Conservation (phyloP, 371 early-diverging fungal genomes). For the Mortierella sp. region DNA sequence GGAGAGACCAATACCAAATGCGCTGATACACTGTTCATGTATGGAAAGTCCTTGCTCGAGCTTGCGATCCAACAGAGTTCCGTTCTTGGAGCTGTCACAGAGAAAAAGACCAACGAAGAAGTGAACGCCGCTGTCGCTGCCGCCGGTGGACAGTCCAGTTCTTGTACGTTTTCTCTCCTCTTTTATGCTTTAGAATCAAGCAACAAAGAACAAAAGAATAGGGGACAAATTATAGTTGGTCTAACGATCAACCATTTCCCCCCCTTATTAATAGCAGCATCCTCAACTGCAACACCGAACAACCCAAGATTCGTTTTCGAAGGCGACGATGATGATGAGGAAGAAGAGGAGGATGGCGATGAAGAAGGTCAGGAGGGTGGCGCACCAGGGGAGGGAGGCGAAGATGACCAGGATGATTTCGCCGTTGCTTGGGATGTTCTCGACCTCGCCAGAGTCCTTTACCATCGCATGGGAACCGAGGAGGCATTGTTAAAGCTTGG, state of each 20-base stretch:
- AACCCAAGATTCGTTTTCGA: slow-evolving; percentile 62
- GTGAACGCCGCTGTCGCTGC: slow-evolving; percentile 37
- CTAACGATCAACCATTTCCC: no score
- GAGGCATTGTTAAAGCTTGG: slow-evolving; percentile 73
- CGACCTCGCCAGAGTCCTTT: slow-evolving; percentile 87
- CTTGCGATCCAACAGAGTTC: slow-evolving; percentile 81
- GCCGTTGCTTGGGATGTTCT: slow-evolving; percentile 91
- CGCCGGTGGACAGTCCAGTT: slow-evolving; percentile 13
- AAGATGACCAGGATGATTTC: slow-evolving; percentile 77
- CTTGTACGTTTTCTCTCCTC: slow-evolving; percentile 11
- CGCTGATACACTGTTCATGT: slow-evolving; percentile 82
- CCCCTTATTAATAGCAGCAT: slow-evolving; percentile 2
- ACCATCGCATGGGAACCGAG: slow-evolving; percentile 68
- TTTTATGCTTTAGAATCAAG: neutral
- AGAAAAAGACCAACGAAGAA: slow-evolving; percentile 42
- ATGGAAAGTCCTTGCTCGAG: slow-evolving; percentile 83
- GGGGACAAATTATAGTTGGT: no score
- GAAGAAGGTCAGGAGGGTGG: slow-evolving; percentile 56
- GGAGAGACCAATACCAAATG: slow-evolving; percentile 77
- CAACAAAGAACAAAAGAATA: neutral
- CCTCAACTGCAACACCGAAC: slow-evolving; percentile 42
- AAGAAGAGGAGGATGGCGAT: slow-evolving; percentile 60
- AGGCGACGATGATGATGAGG: slow-evolving; percentile 63
- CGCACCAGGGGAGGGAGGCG: slow-evolving; percentile 55
- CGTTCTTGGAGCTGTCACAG: slow-evolving; percentile 70